A percentile compares a stretch with the other conserved stretches of the same genome.
Conservation (phyloP, 805 yeast species). For the Naumovozyma dairenensis region DNA sequence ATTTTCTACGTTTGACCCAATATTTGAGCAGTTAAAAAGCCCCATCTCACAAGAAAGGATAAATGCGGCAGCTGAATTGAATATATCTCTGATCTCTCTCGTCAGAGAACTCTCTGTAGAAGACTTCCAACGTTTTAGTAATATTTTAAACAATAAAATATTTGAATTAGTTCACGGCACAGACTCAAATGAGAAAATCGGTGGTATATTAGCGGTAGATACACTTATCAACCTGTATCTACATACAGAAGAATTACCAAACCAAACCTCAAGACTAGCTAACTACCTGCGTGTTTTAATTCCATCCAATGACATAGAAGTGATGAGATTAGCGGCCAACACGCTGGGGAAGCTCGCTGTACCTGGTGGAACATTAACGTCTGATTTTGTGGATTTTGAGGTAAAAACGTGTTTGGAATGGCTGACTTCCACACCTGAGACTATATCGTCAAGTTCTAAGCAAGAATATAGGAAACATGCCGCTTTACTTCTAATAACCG, state of each 20-base stretch:
- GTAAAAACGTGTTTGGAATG: constrained; percentile 85
- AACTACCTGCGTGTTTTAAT: constrained; percentile 74
- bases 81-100: constrained; percentile 56
- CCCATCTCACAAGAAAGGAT: constrained; percentile 28
- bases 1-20: constrained; percentile 28
- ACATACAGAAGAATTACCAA: constrained; percentile 74
- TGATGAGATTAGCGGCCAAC: constrained; percentile 77
- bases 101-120: constrained; percentile 78
- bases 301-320: constrained; percentile 72
- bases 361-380: constrained; percentile 82
- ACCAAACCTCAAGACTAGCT: constrained; percentile 84
- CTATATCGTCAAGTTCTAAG: constrained; percentile 43
- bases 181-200: constrained; percentile 63
- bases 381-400: constrained; percentile 88
- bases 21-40: constrained; percentile 32
- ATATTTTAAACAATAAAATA: constrained; percentile 76
- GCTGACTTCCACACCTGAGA: constrained; percentile 50
- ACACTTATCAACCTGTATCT: constrained; percentile 77
- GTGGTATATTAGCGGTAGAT: constrained; percentile 87
- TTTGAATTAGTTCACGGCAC: constrained; percentile 75
- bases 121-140: constrained; percentile 70
- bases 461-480: constrained; percentile 85
- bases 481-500: constrained; percentile 70
- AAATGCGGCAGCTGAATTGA: constrained; percentile 59
- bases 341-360: constrained; percentile 83